A percentile compares a stretch with the other conserved stretches of the same genome.
Evolutionary conservation across 1,139 yeast genomes (phyloP).

Genomic region (Saccharomyces hybrid): DNA sequence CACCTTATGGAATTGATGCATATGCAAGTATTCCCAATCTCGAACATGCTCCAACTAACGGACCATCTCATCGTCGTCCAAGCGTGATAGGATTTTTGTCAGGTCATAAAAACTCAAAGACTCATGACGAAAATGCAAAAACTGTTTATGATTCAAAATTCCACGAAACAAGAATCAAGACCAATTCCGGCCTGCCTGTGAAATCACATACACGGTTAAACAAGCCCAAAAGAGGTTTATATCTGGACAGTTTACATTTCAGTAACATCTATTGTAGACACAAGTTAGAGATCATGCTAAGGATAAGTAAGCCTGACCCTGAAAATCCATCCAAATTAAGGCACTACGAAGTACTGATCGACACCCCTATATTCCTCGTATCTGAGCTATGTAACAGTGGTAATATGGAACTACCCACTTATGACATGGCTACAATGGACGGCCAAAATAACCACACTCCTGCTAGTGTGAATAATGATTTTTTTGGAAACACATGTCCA

Average conservation of each 20-base stretch:
- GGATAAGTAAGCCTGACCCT: slow-evolving; percentile 61
- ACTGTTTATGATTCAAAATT: slow-evolving; percentile 8
- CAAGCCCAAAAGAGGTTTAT: slow-evolving; percentile 36
- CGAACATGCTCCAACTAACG: slow-evolving; percentile 9
- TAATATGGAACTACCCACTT: slow-evolving; percentile 65
- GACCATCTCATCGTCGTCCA: slow-evolving; percentile 10
- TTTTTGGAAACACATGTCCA: slow-evolving; percentile 2
- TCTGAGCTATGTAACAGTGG: slow-evolving; percentile 67
- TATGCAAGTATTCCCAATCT: slow-evolving; percentile 16
- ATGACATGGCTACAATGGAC: slow-evolving; percentile 40
- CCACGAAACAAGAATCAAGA: slow-evolving; percentile 18
- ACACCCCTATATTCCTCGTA: slow-evolving; percentile 70
- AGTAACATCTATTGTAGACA: slow-evolving; percentile 67
- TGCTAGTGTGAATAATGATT: slow-evolving; percentile 2
- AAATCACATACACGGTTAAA: slow-evolving; percentile 24
- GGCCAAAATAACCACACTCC: slow-evolving; percentile 6
- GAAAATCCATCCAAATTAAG: slow-evolving; percentile 53
- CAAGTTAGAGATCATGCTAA: slow-evolving; percentile 66
- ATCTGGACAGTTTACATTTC: slow-evolving; percentile 63
- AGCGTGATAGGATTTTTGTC: slow-evolving; percentile 28
- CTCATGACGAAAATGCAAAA: not conserved
- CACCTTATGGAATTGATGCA: slow-evolving; percentile 33
- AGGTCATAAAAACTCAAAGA: slow-evolving; percentile 15
- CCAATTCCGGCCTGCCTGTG: slow-evolving; percentile 23
- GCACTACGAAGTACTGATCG: slow-evolving; percentile 86